Conservation (phyloP, 305 asterid species). For the Nicotiana rustica region DNA sequence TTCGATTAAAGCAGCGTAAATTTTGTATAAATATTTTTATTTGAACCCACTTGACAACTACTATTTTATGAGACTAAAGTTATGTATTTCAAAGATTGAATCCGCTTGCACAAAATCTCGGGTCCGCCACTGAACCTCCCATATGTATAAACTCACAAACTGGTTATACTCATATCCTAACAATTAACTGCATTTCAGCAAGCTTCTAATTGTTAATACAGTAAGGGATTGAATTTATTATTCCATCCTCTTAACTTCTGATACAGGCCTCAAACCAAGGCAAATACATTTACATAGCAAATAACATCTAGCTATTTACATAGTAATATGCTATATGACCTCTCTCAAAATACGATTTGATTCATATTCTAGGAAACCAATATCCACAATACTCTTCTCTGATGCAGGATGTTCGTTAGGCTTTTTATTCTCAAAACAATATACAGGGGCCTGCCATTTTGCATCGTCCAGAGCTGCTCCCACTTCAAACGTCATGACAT, state of each 20-base stretch:
- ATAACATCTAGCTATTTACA: neutral
- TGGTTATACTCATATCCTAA: neutral
- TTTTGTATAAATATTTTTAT: no score
- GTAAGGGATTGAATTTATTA: neutral
- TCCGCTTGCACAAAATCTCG: no score
- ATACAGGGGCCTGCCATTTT: constrained; percentile 81
- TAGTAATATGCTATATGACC: neutral
- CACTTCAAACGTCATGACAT: constrained; percentile 92
- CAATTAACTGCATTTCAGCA: neutral
- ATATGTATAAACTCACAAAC: no score
- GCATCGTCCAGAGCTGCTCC: constrained; percentile 87
- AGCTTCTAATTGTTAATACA: neutral
- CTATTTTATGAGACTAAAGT: no score
- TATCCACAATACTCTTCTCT: neutral
- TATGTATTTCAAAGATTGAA: no score
- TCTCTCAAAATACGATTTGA: neutral
- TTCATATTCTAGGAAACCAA: neutral
- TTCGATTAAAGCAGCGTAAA: no score
- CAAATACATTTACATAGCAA: neutral
- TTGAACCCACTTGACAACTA: no score
- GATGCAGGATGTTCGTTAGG: neutral
- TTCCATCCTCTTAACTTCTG: neutral
- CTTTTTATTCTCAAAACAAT: constrained; percentile 59
- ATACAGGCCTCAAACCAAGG: neutral
- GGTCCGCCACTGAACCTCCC: no score